These are phyloP conservation scores for Theileria luwenshuni DNA, from an alignment of 169 alveolate species.

Conservation along the genomic window DNA sequence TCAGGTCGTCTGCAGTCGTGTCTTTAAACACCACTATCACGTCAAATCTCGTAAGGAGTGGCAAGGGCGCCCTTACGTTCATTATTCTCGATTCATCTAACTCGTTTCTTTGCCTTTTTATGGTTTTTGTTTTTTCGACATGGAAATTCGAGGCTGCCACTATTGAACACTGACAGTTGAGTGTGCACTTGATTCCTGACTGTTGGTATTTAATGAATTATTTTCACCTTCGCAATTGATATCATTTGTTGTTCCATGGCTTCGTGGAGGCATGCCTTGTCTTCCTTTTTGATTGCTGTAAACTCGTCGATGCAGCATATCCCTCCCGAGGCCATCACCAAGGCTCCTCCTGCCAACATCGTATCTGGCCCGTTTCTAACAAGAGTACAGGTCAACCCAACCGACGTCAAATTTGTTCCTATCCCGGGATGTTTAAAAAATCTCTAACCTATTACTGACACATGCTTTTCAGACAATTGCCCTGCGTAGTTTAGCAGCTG, in stretches of 20 bases:
- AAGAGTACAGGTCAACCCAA: conserved; percentile 90
- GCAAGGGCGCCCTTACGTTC: conserved; percentile 72
- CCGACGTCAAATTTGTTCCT: conserved; percentile 88
- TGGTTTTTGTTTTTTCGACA: conserved; percentile 22
- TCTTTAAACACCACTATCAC: conserved; percentile 67
- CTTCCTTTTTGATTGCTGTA: conserved; percentile 80
- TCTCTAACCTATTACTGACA: conserved; percentile 69
- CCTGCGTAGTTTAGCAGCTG: conserved; percentile 83
- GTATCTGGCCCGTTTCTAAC: conserved; percentile 87
- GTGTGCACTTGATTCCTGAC: conserved; percentile 52
- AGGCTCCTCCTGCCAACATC: conserved; percentile 92
- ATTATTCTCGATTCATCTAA: conserved; percentile 10
- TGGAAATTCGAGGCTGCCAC: conserved; percentile 79
- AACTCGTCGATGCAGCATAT: conserved; percentile 95
- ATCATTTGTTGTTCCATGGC: conserved; percentile 95
- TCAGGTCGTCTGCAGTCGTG: conserved; percentile 41
- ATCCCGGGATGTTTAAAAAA: conserved; percentile 56
- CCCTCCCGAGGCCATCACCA: conserved; percentile 93
- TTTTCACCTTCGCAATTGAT: conserved; percentile 89
- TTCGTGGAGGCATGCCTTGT: conserved; percentile 88
- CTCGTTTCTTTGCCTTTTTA: not conserved
- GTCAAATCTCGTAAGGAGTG: conserved; percentile 77
- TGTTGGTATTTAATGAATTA: conserved; percentile 44
- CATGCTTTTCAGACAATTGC: conserved; percentile 68
- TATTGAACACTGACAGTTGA: conserved; percentile 73